Evolutionary conservation across 192 early-diverging fungal species (phyloP).

Genomic region (Martensiomyces pterosporus): DNA sequence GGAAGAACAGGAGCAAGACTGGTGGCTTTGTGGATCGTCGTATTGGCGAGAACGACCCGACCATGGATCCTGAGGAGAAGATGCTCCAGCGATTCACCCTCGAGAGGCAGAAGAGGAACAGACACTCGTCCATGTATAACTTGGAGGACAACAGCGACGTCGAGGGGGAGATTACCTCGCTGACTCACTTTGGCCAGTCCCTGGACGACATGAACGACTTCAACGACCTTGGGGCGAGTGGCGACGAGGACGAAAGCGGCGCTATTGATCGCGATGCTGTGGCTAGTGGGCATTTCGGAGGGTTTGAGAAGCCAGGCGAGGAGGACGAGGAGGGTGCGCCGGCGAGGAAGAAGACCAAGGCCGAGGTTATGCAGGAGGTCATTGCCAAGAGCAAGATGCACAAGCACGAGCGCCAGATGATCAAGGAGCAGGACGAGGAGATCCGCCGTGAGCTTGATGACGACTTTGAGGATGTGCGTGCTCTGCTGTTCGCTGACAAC

Average conservation of each 20-base stretch:
- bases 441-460: constrained; percentile 81
- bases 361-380: constrained; percentile 95
- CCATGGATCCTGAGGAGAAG: constrained; percentile 89
- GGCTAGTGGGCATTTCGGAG: constrained; percentile 77
- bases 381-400: constrained; percentile 96
- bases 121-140: constrained; percentile 63
- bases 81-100: constrained; percentile 91
- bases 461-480: constrained; percentile 79
- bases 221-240: constrained; percentile 60
- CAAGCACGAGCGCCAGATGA: constrained; percentile 88
- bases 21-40: constrained; percentile 85
- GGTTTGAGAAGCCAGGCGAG: constrained; percentile 62
- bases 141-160: constrained; percentile 70
- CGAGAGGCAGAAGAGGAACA: constrained; percentile 63
- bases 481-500: constrained; percentile 57
- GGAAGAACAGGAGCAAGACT: constrained; percentile 61
- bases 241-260: constrained; percentile 47
- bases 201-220: constrained; percentile 80
- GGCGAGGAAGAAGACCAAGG: constrained; percentile 72
- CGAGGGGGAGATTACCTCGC: constrained; percentile 53
- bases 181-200: constrained; percentile 95
- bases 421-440: constrained; percentile 81
- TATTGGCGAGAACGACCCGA: constrained; percentile 88
- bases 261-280: constrained; percentile 71
- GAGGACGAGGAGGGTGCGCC: constrained; percentile 23